These are phyloP conservation scores for Solanum etuberosum DNA, from an alignment of 257 asterid species.

Conservation along the genomic window DNA sequence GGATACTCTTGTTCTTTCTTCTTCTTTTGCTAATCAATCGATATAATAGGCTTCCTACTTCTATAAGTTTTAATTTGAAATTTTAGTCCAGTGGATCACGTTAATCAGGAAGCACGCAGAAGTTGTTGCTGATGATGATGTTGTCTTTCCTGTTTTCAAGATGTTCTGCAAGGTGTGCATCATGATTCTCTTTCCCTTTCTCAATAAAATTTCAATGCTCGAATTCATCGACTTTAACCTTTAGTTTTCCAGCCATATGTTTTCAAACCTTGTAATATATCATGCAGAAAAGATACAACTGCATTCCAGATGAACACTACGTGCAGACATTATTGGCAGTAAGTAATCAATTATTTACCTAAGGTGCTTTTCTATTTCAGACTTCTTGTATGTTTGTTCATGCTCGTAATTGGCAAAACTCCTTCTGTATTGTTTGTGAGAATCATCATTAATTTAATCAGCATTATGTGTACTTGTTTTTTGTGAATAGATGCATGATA, in stretches of 20 bases:
- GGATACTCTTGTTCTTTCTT: background rate
- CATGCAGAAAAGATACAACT: slow-evolving; percentile 86
- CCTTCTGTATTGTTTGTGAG: background rate
- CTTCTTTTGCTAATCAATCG: background rate
- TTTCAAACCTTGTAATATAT: slow-evolving; percentile 4
- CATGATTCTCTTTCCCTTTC: background rate
- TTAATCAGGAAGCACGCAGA: slow-evolving; percentile 70
- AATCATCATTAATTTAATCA: background rate
- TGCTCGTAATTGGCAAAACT: background rate
- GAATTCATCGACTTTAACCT: background rate
- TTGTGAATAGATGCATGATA: slow-evolving; percentile 46
- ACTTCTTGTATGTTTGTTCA: background rate
- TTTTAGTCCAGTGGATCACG: slow-evolving; percentile 68
- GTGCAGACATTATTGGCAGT: slow-evolving; percentile 84
- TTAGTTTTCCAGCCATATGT: background rate
- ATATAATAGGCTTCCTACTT: background rate
- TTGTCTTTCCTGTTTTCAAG: slow-evolving; percentile 49
- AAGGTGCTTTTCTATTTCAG: background rate
- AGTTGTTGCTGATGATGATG: slow-evolving; percentile 58
- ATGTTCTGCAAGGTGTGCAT: slow-evolving; percentile 70
- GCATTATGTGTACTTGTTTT: background rate
- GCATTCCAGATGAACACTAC: slow-evolving; percentile 96
- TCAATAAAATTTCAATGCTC: background rate
- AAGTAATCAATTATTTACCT: slow-evolving; percentile 11
- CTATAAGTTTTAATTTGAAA: background rate